These are phyloP conservation scores for Gaertneriomyces semiglobifer DNA, from an alignment of 192 early-diverging fungal genomes.

Conservation along the genomic window DNA sequence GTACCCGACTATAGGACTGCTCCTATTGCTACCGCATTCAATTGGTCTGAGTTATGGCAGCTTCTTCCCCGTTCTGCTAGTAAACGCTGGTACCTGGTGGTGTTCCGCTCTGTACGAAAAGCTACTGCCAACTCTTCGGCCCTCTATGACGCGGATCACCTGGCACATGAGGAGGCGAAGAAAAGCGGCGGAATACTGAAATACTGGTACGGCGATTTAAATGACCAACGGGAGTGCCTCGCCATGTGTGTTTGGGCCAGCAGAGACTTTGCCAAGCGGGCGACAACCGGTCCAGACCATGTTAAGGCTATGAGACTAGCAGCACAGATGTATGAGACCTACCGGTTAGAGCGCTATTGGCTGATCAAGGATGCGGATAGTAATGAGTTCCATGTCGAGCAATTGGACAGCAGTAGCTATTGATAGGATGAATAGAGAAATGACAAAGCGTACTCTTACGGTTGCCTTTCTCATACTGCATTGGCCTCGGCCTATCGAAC, in stretches of 20 bases:
- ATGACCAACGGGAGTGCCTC: slow-evolving; percentile 43
- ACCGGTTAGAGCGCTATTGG: slow-evolving; percentile 46
- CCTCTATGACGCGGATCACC: slow-evolving; percentile 46
- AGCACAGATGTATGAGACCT: slow-evolving; percentile 48
- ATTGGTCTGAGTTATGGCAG: slow-evolving; percentile 43
- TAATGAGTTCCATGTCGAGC: slow-evolving; percentile 21
- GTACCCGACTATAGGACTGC: slow-evolving; percentile 12
- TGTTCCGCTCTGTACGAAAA: slow-evolving; percentile 43
- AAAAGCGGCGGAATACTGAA: slow-evolving; percentile 49
- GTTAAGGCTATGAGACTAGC: slow-evolving; percentile 41
- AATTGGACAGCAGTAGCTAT: neutral
- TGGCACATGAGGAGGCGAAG: slow-evolving; percentile 48
- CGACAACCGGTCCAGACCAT: slow-evolving; percentile 43
- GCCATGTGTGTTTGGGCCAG: slow-evolving; percentile 55
- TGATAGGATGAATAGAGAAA: too few species aligned
- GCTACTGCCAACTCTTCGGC: slow-evolving; percentile 32
- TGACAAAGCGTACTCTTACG: too few species aligned
- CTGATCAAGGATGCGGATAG: slow-evolving; percentile 23
- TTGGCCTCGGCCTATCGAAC: too few species aligned
- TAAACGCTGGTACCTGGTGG: slow-evolving; percentile 50
- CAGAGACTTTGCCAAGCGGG: slow-evolving; percentile 38
- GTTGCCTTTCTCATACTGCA: too few species aligned
- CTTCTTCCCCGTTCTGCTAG: slow-evolving; percentile 24
- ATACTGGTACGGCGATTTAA: slow-evolving; percentile 53
- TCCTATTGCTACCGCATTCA: slow-evolving; percentile 31